phyloP scores from a whole-genome alignment of 768 basidiomycete species.

The Mycena amicta region DNA sequence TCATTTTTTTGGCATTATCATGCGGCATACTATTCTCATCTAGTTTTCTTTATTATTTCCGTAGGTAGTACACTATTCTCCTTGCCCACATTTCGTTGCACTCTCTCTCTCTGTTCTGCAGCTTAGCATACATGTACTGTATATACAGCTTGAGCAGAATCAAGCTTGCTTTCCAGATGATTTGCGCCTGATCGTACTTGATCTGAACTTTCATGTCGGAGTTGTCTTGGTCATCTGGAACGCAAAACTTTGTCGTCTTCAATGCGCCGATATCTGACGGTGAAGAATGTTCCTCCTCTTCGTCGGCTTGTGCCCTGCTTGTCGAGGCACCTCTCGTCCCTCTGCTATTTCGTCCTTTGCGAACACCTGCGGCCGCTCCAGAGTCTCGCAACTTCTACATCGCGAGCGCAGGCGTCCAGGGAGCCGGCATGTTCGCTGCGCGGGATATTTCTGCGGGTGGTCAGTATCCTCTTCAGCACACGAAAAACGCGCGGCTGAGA shows the following conservation, averaged over 20 bases:
- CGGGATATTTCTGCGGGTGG: slow-evolving; percentile 23
- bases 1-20: slow-evolving; percentile 11
- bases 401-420: slow-evolving; percentile 24
- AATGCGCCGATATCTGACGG: slow-evolving; percentile 10
- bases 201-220: background rate
- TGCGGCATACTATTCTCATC: slow-evolving; percentile 27
- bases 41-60: slow-evolving; percentile 1
- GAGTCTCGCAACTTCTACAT: slow-evolving; percentile 8
- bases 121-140: background rate
- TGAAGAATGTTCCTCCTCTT: background rate
- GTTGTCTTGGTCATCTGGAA: background rate
- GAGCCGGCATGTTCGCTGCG: slow-evolving; percentile 34
- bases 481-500: slow-evolving; percentile 9
- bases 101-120: background rate
- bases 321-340: slow-evolving; percentile 15
- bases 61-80: slow-evolving; percentile 9
- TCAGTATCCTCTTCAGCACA: background rate
- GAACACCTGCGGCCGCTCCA: too few relatives aligned
- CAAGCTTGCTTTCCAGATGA: background rate
- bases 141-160: background rate
- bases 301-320: slow-evolving; percentile 15
- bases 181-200: background rate
- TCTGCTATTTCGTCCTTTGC: slow-evolving; percentile 11
- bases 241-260: slow-evolving; percentile 8
- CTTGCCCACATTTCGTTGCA: background rate